Conservation (phyloP, 2,329 filamentous ascomycete species). For the Penicillium olsonii region DNA sequence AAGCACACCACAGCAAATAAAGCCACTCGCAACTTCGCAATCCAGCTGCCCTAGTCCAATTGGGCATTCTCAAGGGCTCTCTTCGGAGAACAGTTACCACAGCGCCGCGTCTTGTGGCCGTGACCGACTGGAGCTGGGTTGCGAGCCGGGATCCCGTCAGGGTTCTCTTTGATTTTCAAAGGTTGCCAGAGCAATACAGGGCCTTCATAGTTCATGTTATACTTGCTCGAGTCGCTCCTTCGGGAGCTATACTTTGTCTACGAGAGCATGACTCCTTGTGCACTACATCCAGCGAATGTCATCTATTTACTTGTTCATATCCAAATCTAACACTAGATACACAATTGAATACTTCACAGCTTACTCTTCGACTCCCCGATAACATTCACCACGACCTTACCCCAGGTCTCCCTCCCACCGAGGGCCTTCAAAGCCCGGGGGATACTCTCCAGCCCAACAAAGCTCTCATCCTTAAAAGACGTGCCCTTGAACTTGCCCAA, state of each 20-base stretch:
- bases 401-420: slow-evolving; percentile 84
- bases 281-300: slow-evolving; percentile 37
- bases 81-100: slow-evolving; percentile 38
- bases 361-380: slow-evolving; percentile 62
- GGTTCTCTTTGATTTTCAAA: slow-evolving; percentile 11
- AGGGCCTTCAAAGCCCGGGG: slow-evolving; percentile 75
- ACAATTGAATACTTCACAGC: slow-evolving; percentile 26
- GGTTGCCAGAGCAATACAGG: slow-evolving; percentile 45
- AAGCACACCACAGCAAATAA: not conserved
- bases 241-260: slow-evolving; percentile 23
- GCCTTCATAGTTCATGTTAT: slow-evolving; percentile 51
- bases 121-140: slow-evolving; percentile 45
- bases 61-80: slow-evolving; percentile 31
- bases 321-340: slow-evolving; percentile 1
- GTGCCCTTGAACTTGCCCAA: slow-evolving; percentile 79
- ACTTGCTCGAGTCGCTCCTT: slow-evolving; percentile 30
- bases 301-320: no score
- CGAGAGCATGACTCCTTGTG: slow-evolving; percentile 51
- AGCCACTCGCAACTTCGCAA: slow-evolving; percentile 31
- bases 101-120: slow-evolving; percentile 45
- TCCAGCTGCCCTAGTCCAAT: slow-evolving; percentile 37
- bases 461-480: slow-evolving; percentile 78
- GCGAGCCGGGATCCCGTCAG: slow-evolving; percentile 21
- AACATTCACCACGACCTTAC: slow-evolving; percentile 90
- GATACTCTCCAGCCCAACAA: slow-evolving; percentile 77